phyloP scores from a whole-genome alignment of 495 filamentous ascomycete species.

The Penicillium angulare region DNA sequence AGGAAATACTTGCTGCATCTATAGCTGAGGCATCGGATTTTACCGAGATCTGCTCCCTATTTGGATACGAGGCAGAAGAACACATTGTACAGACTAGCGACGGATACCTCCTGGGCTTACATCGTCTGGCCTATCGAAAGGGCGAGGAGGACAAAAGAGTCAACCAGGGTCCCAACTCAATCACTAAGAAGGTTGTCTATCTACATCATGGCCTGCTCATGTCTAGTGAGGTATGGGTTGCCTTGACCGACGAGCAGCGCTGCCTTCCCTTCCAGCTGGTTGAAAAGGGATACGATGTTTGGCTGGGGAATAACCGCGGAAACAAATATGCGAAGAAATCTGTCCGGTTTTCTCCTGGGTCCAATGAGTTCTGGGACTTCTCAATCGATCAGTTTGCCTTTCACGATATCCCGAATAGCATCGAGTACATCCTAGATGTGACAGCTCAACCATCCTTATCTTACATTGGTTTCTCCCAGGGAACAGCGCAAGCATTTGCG shows the following conservation, averaged over 20 bases:
- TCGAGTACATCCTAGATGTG: constrained; percentile 83
- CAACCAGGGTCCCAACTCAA: constrained; percentile 67
- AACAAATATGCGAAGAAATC: constrained; percentile 99
- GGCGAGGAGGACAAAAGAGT: constrained; percentile 71
- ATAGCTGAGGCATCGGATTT: constrained; percentile 81
- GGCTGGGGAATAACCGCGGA: constrained; percentile 95
- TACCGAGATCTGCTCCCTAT: constrained; percentile 83
- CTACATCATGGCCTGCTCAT: constrained; percentile 95
- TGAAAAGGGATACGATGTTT: constrained; percentile 93
- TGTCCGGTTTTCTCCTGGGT: constrained; percentile 66
- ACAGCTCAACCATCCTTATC: constrained; percentile 83
- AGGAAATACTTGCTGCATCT: constrained; percentile 40
- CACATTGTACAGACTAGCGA: constrained; percentile 93
- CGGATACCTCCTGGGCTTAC: constrained; percentile 89
- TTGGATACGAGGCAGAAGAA: constrained; percentile 90
- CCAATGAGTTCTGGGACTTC: constrained; percentile 89
- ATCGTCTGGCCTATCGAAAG: constrained; percentile 77
- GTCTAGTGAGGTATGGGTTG: constrained; percentile 99
- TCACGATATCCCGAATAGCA: constrained; percentile 93
- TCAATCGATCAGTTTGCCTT: constrained; percentile 98
- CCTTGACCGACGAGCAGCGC: constrained; percentile 79
- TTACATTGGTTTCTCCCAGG: constrained; percentile 96
- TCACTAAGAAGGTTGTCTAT: constrained; percentile 86
- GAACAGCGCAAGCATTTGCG: constrained; percentile 94
- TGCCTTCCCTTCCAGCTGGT: constrained; percentile 87